A percentile compares a stretch with the other conserved stretches of the same genome.
Conservation (phyloP, 2,329 filamentous ascomycete genomes). For the Sporothrix phasma region DNA sequence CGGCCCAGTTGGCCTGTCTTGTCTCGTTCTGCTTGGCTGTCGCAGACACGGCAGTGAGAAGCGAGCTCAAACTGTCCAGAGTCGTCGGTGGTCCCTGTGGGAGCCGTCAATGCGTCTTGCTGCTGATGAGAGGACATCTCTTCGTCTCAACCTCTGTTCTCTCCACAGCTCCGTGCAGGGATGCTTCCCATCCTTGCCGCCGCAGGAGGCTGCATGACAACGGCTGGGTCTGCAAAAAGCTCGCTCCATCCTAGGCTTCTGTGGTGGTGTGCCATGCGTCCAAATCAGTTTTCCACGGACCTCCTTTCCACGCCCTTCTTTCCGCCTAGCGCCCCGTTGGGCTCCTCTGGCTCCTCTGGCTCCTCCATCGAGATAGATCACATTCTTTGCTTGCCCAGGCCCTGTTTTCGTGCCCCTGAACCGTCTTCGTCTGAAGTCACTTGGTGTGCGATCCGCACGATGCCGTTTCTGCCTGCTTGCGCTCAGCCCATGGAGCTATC, state of each 20-base stretch:
- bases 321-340: background rate
- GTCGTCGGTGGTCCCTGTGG: no score
- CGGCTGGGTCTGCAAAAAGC: background rate
- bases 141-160: background rate
- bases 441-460: background rate
- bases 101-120: no score
- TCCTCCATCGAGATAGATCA: background rate
- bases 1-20: background rate
- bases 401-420: slow-evolving; percentile 1
- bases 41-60: no score
- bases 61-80: no score
- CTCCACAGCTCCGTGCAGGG: background rate
- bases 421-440: background rate
- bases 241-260: background rate
- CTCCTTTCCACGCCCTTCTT: background rate
- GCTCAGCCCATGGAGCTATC: no score
- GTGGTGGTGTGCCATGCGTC: no score
- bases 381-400: background rate
- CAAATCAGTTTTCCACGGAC: background rate
- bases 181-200: background rate
- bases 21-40: background rate
- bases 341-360: background rate
- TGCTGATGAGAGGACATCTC: no score
- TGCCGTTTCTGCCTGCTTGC: background rate
- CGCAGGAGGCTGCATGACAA: background rate